Conservation (phyloP, 208 protist species). For the Herpetomonas samuelpessoai region DNA sequence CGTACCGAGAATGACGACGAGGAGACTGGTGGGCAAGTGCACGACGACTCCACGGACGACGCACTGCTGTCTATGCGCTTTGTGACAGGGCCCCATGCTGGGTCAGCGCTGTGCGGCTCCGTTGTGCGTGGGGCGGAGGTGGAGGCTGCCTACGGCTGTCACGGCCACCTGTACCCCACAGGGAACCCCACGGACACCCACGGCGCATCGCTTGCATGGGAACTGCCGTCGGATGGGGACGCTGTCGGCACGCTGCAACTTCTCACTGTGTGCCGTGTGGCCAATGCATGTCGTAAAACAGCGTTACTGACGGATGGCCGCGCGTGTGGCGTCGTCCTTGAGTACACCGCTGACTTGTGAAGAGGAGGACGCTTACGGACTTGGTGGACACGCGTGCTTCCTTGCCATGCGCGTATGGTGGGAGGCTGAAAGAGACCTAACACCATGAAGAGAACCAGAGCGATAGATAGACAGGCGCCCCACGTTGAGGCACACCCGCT, state of each 20-base stretch:
- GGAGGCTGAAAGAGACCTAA: too few relatives aligned
- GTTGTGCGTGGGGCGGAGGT: constrained; percentile 35
- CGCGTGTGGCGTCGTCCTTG: constrained; percentile 23
- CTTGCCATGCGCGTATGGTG: too few relatives aligned
- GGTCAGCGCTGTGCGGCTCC: constrained; percentile 29
- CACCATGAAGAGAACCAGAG: too few relatives aligned
- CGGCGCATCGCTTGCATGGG: constrained; percentile 65
- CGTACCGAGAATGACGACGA: too few relatives aligned
- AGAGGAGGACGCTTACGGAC: constrained; percentile 1
- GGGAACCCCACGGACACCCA: constrained; percentile 36
- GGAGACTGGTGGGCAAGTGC: background rate
- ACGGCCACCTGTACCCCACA: constrained; percentile 65
- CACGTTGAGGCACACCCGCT: too few relatives aligned
- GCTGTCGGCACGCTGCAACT: constrained; percentile 28
- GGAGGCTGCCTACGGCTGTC: constrained; percentile 56
- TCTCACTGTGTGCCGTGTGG: constrained; percentile 63
- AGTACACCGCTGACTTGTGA: constrained; percentile 46
- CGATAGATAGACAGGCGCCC: too few relatives aligned
- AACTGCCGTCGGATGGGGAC: constrained; percentile 13
- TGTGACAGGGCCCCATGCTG: background rate
- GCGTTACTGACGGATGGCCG: constrained; percentile 31
- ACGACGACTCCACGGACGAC: background rate
- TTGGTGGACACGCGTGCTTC: too few relatives aligned
- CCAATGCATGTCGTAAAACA: constrained; percentile 74
- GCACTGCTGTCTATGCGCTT: background rate